These are phyloP conservation scores for Leccinum arenicola DNA, from an alignment of 768 basidiomycete genomes.

Conservation along the genomic window DNA sequence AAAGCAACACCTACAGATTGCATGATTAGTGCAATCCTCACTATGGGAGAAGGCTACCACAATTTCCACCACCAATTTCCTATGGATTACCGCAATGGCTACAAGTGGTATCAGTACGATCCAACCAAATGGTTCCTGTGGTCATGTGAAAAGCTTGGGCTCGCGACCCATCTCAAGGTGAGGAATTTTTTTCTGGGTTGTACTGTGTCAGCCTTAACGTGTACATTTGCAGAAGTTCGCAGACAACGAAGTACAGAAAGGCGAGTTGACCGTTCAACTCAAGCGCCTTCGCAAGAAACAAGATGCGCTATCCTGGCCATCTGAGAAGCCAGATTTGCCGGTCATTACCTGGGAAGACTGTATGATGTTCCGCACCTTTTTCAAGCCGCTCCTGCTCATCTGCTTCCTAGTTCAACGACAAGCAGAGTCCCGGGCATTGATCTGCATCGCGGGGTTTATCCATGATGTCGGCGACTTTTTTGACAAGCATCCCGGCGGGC, in stretches of 20 bases:
- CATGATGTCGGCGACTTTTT: slow-evolving; percentile 79
- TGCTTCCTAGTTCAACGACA: slow-evolving; percentile 65
- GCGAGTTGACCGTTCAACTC: slow-evolving; percentile 87
- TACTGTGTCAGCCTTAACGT: background rate
- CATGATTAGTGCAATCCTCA: slow-evolving; percentile 78
- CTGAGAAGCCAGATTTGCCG: slow-evolving; percentile 67
- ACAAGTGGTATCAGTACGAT: slow-evolving; percentile 84
- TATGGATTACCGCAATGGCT: slow-evolving; percentile 94
- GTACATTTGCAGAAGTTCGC: slow-evolving; percentile 37
- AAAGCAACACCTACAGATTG: slow-evolving; percentile 91
- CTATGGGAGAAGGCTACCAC: slow-evolving; percentile 94
- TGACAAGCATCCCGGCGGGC: slow-evolving; percentile 87
- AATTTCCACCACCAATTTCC: slow-evolving; percentile 96
- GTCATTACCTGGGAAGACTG: slow-evolving; percentile 83
- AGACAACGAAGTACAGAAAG: slow-evolving; percentile 72
- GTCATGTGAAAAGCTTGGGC: slow-evolving; percentile 43
- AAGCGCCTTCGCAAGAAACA: slow-evolving; percentile 76
- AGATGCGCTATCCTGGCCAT: slow-evolving; percentile 76
- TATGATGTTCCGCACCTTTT: slow-evolving; percentile 31
- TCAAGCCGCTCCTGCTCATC: slow-evolving; percentile 6
- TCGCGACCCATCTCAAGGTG: slow-evolving; percentile 51
- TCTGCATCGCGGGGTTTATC: slow-evolving; percentile 86
- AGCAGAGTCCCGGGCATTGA: slow-evolving; percentile 69
- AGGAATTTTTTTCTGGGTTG: background rate
- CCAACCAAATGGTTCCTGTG: slow-evolving; percentile 86